Base-by-base conservation (phyloP, 345 rosid species). In the Firmiana major region DNA sequence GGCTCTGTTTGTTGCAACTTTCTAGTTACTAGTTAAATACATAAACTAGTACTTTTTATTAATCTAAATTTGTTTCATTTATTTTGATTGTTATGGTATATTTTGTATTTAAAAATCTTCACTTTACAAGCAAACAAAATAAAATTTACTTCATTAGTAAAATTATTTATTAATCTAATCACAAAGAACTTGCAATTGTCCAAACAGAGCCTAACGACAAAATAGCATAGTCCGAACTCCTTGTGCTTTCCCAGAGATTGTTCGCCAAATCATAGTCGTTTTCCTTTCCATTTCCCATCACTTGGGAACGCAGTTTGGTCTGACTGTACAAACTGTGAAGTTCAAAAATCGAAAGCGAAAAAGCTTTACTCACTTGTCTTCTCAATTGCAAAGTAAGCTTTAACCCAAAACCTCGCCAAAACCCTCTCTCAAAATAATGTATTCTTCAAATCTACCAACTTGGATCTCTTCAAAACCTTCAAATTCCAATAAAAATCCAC, bases 381-480 rank as follows among this genome's bases (percentile, higher is more conserved):
- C 58, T 54, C 24, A 19, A 7, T 54, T 7, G 6, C 22, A 7
- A 54, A n/a, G 22, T 4, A 43, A 24, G 36, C 21, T 68, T 69
- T 63, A 64, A 12, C 19, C 46, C 38, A 60, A 45, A 54, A 55
- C 76, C 67, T 70, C 13, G 26, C 28, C 15, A 42, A 53, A 64
- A 31, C 63, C 72, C 40, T 63, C 1, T 19, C 28, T 7, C 17
- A 7, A 45, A 78, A 71, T 34, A 66, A 89, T 90, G 88, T 63
- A 72, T 79, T 84, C 59, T 63, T 79, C 81, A 62, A 81, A 59
- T 87, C 60, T 80, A 31, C 60, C 77, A 13, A 26, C 79, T n/a
- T 80, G 84, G 87, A 64, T 81, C 19, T 64, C 74, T 28, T 76
- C 84, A 71, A 83, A 63, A 19, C 74, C 81, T 64, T 74, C 88